Evolutionary conservation across 2,329 filamentous ascomycete genomes (phyloP).

Genomic region (Talaromyces sp.): DNA sequence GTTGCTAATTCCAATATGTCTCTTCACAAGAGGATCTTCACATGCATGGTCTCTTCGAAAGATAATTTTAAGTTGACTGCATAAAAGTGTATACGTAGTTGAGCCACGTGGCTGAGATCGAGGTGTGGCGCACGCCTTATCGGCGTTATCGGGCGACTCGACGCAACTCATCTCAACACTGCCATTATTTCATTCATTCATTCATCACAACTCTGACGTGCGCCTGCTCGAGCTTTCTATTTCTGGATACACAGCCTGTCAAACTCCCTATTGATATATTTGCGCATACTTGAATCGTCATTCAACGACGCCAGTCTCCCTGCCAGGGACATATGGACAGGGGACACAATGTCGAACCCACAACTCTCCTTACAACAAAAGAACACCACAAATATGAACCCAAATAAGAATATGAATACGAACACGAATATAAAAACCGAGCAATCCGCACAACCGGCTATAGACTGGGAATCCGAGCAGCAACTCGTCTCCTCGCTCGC

Average conservation of each 20-base stretch:
- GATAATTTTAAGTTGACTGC: no score
- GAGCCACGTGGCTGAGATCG: neutral
- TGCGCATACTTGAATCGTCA: neutral
- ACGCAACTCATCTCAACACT: neutral
- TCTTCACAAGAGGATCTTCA: no score
- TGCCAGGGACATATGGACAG: neutral
- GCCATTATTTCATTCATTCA: neutral
- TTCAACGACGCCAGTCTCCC: neutral
- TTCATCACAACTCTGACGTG: neutral
- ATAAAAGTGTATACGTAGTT: neutral
- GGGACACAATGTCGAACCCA: neutral
- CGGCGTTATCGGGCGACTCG: neutral
- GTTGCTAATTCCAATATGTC: no score
- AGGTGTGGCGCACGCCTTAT: neutral
- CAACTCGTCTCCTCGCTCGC: slow-evolving; percentile 36
- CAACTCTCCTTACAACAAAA: neutral
- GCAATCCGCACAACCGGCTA: neutral
- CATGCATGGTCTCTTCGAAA: no score
- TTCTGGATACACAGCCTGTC: neutral
- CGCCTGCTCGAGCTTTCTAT: neutral
- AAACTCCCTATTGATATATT: neutral
- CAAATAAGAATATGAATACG: neutral
- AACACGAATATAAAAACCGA: neutral
- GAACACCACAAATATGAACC: neutral
- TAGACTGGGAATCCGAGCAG: slow-evolving; percentile 26